Evolutionary conservation across 441 rosid genomes (phyloP).

Genomic region (Arabidopsis hybrid): DNA sequence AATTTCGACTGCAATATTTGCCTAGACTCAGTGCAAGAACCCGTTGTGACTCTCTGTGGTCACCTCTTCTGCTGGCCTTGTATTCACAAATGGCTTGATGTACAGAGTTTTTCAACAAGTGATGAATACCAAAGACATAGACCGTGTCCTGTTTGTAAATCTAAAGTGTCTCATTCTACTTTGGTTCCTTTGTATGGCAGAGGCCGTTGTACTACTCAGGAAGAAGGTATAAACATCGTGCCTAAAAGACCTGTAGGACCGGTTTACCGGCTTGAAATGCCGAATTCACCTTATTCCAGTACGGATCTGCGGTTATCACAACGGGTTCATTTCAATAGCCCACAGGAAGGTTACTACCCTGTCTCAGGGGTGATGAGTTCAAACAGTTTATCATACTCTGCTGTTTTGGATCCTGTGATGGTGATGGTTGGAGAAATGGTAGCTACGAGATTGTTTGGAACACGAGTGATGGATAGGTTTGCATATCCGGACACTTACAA

Average conservation of each 20-base stretch:
- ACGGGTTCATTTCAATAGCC: constrained; percentile 57
- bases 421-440: constrained; percentile 81
- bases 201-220: constrained; percentile 53
- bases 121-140: constrained; percentile 51
- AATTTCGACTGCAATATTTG: constrained; percentile 94
- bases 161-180: constrained; percentile 67
- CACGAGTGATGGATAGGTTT: constrained; percentile 48
- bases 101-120: constrained; percentile 47
- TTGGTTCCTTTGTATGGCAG: constrained; percentile 84
- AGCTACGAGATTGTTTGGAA: constrained; percentile 64
- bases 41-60: constrained; percentile 91
- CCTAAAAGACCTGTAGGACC: constrained; percentile 46
- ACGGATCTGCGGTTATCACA: constrained; percentile 48
- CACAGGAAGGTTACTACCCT: constrained; percentile 45
- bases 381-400: constrained; percentile 40
- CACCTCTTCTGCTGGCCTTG: constrained; percentile 99
- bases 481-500: constrained; percentile 65
- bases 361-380: constrained; percentile 50
- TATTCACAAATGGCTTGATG: constrained; percentile 88
- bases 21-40: constrained; percentile 80
- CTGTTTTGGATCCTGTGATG: constrained; percentile 52
- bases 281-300: constrained; percentile 29
- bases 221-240: constrained; percentile 25
- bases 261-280: constrained; percentile 38
- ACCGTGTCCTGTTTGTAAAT: constrained; percentile 94